Conservation (phyloP, 345 rosid species). For the Syzygium grande region DNA sequence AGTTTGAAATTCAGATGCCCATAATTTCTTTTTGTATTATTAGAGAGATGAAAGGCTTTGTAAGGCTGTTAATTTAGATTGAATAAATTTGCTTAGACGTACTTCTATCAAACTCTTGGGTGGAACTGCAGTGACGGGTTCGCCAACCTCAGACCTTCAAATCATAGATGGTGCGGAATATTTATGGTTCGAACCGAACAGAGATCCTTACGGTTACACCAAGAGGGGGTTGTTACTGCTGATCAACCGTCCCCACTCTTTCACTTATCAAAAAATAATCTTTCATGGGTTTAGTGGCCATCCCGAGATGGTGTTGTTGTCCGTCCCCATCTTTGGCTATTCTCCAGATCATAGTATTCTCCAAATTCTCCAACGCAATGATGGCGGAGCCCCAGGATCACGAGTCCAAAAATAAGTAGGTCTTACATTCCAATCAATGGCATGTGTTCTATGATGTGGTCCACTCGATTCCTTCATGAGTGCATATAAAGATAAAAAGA, state of each 20-base stretch:
- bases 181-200: neutral
- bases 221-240: too few species aligned
- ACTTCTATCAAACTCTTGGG: neutral
- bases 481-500: neutral
- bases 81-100: neutral
- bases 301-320: neutral
- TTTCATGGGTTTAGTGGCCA: neutral
- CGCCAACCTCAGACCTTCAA: neutral
- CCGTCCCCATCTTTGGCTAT: neutral
- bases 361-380: neutral
- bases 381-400: neutral
- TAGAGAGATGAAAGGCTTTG: neutral
- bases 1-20: neutral
- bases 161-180: neutral
- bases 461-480: neutral
- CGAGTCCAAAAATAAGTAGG: neutral
- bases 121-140: rapidly evolving
- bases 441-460: neutral
- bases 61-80: neutral
- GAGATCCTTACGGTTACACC: neutral
- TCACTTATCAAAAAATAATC: neutral
- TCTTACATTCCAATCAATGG: neutral
- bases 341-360: neutral
- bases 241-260: neutral
- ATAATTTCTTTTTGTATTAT: neutral